Percentiles rank a stretch among this genome's conserved stretches.
Evolutionary conservation across 306 rosid species (phyloP).

Genomic region (Calophaca sinica): DNA sequence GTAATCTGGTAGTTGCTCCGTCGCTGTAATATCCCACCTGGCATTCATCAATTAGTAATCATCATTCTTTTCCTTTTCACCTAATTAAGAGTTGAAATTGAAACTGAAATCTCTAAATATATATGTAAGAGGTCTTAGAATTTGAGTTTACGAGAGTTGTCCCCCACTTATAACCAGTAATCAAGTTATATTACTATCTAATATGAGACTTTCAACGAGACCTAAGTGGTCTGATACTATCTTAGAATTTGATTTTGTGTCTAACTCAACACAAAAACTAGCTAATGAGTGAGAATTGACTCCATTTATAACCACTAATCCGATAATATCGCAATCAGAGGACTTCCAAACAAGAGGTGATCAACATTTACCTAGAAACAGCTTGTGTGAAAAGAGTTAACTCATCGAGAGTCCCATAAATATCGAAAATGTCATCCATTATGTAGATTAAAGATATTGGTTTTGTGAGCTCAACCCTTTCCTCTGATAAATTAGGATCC

Average conservation of each 20-base stretch:
- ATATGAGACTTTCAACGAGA: too few relatives aligned
- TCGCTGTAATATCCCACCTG: constrained; percentile 65
- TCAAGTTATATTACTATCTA: too few relatives aligned
- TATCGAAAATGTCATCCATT: constrained; percentile 73
- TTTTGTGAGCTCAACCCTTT: constrained; percentile 76
- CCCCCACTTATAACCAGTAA: too few relatives aligned
- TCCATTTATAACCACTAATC: too few relatives aligned
- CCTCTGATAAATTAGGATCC: constrained; percentile 57
- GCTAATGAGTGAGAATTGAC: too few relatives aligned
- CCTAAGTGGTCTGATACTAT: too few relatives aligned
- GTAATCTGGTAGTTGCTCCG: constrained; percentile 58
- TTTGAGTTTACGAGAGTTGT: too few relatives aligned
- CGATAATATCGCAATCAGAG: too few relatives aligned
- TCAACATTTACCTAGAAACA: constrained; percentile 54
- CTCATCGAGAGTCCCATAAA: constrained; percentile 66
- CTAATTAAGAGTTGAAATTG: background rate
- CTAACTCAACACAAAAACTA: too few relatives aligned
- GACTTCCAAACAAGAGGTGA: background rate
- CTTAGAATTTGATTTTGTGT: too few relatives aligned
- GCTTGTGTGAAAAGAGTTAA: constrained; percentile 67
- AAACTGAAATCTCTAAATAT: too few relatives aligned
- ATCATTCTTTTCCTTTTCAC: background rate
- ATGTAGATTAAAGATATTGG: constrained; percentile 68
- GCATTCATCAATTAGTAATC: background rate
- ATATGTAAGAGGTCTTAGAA: too few relatives aligned